A percentile compares a stretch with the other conserved stretches of the same genome.
Evolutionary conservation across 192 early-diverging fungal genomes (phyloP).

Genomic region (Backusella morwellensis): DNA sequence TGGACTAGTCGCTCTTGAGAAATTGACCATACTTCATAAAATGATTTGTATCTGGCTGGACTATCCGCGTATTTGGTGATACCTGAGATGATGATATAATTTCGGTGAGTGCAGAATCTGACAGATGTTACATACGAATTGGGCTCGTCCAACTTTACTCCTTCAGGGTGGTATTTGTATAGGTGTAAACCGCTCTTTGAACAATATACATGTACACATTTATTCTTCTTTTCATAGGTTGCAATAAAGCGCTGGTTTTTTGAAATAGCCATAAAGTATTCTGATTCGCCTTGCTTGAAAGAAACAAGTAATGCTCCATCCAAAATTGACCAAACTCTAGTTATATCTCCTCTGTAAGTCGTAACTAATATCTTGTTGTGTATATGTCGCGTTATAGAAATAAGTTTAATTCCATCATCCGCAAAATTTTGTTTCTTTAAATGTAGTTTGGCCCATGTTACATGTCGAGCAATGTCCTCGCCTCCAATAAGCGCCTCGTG

Average conservation of each 20-base stretch:
- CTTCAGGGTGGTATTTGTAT: background rate
- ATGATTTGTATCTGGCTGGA: background rate
- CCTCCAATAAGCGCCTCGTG: background rate
- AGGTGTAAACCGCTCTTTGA: background rate
- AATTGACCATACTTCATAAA: background rate
- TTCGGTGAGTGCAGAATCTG: background rate
- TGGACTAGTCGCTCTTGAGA: background rate
- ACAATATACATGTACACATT: background rate
- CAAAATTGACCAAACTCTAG: background rate
- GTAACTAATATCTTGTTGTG: background rate
- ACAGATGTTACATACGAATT: background rate
- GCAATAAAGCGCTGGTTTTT: background rate
- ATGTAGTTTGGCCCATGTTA: background rate
- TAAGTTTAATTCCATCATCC: background rate
- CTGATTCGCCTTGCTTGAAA: background rate
- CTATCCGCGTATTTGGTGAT: background rate
- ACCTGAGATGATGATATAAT: background rate
- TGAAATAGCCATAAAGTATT: background rate
- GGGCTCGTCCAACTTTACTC: background rate
- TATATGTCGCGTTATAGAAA: background rate
- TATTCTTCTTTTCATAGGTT: background rate
- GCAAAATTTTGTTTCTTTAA: rapidly evolving
- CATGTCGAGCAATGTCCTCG: background rate
- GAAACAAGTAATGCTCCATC: background rate
- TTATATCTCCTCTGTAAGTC: background rate